Evolutionary conservation across 169 alveolate species (phyloP).

Genomic region (Ichthyophthirius multifiliis): DNA sequence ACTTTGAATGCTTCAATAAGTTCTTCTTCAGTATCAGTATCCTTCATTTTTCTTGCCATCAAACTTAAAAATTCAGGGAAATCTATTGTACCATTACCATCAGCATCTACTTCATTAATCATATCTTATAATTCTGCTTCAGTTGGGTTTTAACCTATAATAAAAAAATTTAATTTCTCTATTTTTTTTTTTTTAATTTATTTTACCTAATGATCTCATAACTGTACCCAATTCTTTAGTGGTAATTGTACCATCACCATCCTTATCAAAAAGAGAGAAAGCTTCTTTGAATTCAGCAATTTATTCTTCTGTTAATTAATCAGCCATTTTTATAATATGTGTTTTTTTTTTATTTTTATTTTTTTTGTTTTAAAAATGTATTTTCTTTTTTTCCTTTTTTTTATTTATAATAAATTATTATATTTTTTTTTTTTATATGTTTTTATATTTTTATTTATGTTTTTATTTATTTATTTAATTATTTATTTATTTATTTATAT

Average conservation of each 20-base stretch:
- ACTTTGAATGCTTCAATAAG: constrained; percentile 97
- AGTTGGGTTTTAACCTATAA: constrained; percentile 80
- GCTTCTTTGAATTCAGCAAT: constrained; percentile 99
- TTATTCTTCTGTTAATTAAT: constrained; percentile 97
- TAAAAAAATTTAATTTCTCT: no score
- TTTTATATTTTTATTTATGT: no score
- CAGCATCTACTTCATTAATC: constrained; percentile 85
- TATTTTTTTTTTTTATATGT: no score
- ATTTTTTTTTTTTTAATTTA: no score
- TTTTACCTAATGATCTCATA: constrained; percentile 72
- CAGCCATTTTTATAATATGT: constrained; percentile 89
- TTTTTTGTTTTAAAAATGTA: neutral
- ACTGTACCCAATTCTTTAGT: constrained; percentile 89
- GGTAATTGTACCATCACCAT: constrained; percentile 98
- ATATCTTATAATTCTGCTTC: constrained; percentile 85
- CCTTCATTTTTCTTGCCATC: constrained; percentile 99
- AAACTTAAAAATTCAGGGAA: constrained; percentile 98
- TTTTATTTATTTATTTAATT: no score
- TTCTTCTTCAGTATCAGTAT: constrained; percentile 99
- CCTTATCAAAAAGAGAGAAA: constrained; percentile 99
- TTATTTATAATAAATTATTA: no score
- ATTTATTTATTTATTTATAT: no score
- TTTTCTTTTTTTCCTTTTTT: no score
- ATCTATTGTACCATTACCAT: constrained; percentile 93
- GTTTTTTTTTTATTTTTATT: neutral